Conservation (phyloP, 495 filamentous ascomycete species). For the Penicillium silybi region DNA sequence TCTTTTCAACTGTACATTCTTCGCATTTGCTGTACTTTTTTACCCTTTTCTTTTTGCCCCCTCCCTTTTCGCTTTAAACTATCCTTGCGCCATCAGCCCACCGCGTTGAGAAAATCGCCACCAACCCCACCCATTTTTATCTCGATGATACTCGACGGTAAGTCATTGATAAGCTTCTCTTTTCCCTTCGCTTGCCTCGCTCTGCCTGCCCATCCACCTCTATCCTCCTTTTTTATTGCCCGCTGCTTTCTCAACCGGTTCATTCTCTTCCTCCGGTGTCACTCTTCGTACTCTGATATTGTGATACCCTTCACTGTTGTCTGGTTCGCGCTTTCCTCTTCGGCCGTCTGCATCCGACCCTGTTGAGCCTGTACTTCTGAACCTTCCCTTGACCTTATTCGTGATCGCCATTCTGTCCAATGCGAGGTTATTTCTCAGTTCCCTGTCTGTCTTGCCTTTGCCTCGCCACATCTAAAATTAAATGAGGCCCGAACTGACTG, state of each 20-base stretch:
- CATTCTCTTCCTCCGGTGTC: slow-evolving; percentile 17
- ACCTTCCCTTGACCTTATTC: background rate
- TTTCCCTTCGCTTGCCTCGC: too few relatives aligned
- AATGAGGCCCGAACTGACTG: slow-evolving; percentile 11
- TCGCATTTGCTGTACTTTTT: slow-evolving; percentile 1
- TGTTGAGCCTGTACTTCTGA: slow-evolving; percentile 10
- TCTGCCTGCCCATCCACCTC: too few relatives aligned
- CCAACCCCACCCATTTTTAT: slow-evolving; percentile 3
- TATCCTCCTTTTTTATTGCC: slow-evolving; percentile 6
- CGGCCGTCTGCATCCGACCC: slow-evolving; percentile 16
- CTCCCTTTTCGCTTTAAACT: background rate
- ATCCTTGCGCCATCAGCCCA: slow-evolving; percentile 5
- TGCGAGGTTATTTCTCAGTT: slow-evolving; percentile 16
- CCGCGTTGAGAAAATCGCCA: slow-evolving; percentile 5
- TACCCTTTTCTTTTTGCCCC: background rate
- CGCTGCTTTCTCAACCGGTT: slow-evolving; percentile 13
- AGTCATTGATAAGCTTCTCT: slow-evolving; percentile 14
- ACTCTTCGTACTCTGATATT: slow-evolving; percentile 9
- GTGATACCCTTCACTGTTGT: slow-evolving; percentile 18
- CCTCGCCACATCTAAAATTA: slow-evolving; percentile 15
- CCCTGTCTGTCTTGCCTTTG: slow-evolving; percentile 8
- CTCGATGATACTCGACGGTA: slow-evolving; percentile 15
- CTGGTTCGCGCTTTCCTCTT: slow-evolving; percentile 22
- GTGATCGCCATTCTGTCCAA: slow-evolving; percentile 15
- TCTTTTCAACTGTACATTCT: slow-evolving; percentile 5